Conservation (phyloP, 352 stramenopile species). For the Blastocystis sp. region DNA sequence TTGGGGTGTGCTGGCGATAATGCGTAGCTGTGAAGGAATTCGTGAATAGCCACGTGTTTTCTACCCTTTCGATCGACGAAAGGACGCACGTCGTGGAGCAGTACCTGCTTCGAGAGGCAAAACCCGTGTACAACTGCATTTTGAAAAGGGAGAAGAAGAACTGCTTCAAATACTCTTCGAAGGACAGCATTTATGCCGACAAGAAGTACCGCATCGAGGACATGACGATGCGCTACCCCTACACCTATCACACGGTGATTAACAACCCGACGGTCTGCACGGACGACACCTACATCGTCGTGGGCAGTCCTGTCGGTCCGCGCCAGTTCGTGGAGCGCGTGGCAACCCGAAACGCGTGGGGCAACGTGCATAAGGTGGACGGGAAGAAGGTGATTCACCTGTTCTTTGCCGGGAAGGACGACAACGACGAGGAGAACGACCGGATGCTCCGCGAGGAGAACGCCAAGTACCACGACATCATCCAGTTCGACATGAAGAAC, state of each 20-base stretch:
- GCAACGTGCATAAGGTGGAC: conserved; percentile 26
- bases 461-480: conserved; percentile 42
- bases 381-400: conserved; percentile 48
- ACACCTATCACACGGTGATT: conserved; percentile 38
- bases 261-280: conserved; percentile 38
- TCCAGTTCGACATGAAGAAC: conserved; percentile 63
- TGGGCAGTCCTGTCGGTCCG: conserved; percentile 47
- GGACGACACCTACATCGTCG: background rate
- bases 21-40: conserved; percentile 37
- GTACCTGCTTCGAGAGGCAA: conserved; percentile 24
- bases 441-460: conserved; percentile 46
- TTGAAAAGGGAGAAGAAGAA: conserved; percentile 25
- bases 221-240: conserved; percentile 54
- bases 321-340: conserved; percentile 45
- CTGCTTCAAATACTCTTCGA: conserved; percentile 26
- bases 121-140: conserved; percentile 30
- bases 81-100: background rate
- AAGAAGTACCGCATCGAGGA: conserved; percentile 53
- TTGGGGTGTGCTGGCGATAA: background rate
- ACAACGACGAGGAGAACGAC: conserved; percentile 37
- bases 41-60: conserved; percentile 5
- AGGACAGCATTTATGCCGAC: conserved; percentile 16
- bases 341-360: conserved; percentile 32
- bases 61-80: conserved; percentile 10
- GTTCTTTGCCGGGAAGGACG: conserved; percentile 52